Conservation (phyloP, 495 filamentous ascomycete species). For the Penicilliopsis zonata region DNA sequence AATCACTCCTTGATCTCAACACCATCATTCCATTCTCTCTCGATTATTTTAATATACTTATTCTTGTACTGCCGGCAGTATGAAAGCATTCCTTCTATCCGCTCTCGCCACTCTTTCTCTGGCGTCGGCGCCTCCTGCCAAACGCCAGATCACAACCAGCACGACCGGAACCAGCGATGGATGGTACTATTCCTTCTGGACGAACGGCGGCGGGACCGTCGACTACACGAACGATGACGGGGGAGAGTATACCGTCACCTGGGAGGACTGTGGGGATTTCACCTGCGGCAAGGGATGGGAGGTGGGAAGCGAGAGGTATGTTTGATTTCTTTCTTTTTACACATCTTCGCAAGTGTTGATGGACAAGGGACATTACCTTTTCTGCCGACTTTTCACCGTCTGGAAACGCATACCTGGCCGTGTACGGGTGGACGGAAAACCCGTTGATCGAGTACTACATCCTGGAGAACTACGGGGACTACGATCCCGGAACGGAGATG, state of each 20-base stretch:
- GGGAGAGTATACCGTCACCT: conserved; percentile 44
- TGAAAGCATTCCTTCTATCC: too few species aligned
- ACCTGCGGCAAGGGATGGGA: conserved; percentile 54
- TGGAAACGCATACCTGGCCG: conserved; percentile 46
- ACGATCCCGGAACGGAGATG: conserved; percentile 36
- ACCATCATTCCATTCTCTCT: too few species aligned
- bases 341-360: neutral
- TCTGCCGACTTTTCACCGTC: conserved; percentile 40
- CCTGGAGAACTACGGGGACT: conserved; percentile 44
- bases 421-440: conserved; percentile 52
- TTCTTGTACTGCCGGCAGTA: too few species aligned
- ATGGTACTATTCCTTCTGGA: conserved; percentile 55
- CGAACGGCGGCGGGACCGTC: conserved; percentile 38
- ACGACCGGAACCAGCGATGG: conserved; percentile 42
- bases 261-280: conserved; percentile 44
- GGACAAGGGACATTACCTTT: conserved; percentile 38
- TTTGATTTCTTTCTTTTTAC: neutral
- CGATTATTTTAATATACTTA: too few species aligned
- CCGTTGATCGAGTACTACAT: conserved; percentile 57
- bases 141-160: conserved; percentile 22
- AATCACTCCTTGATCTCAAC: too few species aligned
- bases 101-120: too few species aligned
- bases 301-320: conserved; percentile 34
- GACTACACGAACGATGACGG: conserved; percentile 45
- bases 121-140: too few species aligned